Percentiles rank a stretch among this genome's conserved stretches.
Evolutionary conservation across 2,329 filamentous ascomycete species (phyloP).

Genomic region (Alternaria rosae): DNA sequence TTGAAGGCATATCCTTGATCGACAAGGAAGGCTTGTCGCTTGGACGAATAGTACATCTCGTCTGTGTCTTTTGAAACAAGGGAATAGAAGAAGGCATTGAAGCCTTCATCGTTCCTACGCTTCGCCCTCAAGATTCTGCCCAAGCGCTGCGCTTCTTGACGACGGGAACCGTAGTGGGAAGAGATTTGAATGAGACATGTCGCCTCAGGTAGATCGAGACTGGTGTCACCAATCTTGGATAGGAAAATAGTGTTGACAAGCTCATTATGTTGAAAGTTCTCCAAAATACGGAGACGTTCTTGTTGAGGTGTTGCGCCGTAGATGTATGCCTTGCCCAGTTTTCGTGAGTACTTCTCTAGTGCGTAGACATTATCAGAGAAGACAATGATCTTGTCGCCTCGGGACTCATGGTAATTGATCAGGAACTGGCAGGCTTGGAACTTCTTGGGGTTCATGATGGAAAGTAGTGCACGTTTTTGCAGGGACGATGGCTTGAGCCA

Average conservation of each 20-base stretch:
- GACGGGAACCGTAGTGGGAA: conserved; percentile 93
- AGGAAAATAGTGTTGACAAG: conserved; percentile 91
- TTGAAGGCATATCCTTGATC: conserved; percentile 99
- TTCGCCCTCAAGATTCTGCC: conserved; percentile 95
- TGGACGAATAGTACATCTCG: conserved; percentile 98
- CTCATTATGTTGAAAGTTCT: conserved; percentile 95
- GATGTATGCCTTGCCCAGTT: conserved; percentile 86
- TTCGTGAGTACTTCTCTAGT: conserved; percentile 81
- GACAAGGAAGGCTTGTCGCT: conserved; percentile 94
- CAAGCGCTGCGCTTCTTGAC: conserved; percentile 93
- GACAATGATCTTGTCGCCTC: conserved; percentile 97
- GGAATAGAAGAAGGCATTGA: conserved; percentile 99
- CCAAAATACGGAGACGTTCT: conserved; percentile 85
- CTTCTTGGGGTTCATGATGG: conserved; percentile 97
- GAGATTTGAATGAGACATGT: conserved; percentile 98
- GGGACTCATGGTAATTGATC: conserved; percentile 95
- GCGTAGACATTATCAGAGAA: conserved; percentile 98
- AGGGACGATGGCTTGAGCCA: conserved; percentile 75
- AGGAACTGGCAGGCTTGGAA: conserved; percentile 97
- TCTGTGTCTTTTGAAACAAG: conserved; percentile 96
- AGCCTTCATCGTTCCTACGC: conserved; percentile 94
- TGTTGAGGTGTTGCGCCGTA: conserved; percentile 86
- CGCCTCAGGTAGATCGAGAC: conserved; percentile 94
- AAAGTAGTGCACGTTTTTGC: conserved; percentile 73
- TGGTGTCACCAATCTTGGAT: conserved; percentile 97